Conservation (phyloP, 257 asterid genomes). For the Gynochthodes officinalis region DNA sequence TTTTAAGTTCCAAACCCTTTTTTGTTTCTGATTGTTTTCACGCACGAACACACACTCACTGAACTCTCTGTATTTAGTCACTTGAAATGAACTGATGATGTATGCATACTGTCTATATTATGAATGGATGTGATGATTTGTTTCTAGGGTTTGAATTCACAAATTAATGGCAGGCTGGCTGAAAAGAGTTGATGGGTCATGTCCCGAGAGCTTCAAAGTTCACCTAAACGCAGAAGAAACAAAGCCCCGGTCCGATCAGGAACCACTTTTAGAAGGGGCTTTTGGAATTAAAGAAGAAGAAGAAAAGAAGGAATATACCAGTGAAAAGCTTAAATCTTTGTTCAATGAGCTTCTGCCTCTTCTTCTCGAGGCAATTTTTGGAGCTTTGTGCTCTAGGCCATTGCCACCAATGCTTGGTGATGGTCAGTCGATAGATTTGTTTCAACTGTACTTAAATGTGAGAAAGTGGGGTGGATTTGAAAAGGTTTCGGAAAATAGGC, state of each 20-base stretch:
- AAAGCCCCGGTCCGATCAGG: constrained; percentile 11
- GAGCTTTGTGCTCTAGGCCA: constrained; percentile 39
- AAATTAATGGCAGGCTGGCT: constrained; percentile 64
- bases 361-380: constrained; percentile 30
- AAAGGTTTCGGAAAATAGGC: constrained; percentile 17
- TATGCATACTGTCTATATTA: neutral
- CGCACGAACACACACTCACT: constrained; percentile 10
- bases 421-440: constrained; percentile 55
- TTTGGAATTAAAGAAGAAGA: neutral
- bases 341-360: constrained; percentile 33
- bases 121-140: constrained; percentile 25
- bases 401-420: constrained; percentile 55
- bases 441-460: constrained; percentile 42
- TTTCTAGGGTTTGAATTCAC: constrained; percentile 45
- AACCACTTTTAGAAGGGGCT: constrained; percentile 4
- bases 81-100: neutral
- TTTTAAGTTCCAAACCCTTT: constrained; percentile 12
- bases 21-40: no score
- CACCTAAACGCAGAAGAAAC: constrained; percentile 9
- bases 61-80: neutral
- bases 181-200: constrained; percentile 43
- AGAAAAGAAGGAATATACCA: constrained; percentile 2
- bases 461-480: constrained; percentile 49
- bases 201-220: constrained; percentile 28
- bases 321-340: constrained; percentile 22